phyloP scores from a whole-genome alignment of 495 filamentous ascomycete species.

The Aspergillus egyptiacus region DNA sequence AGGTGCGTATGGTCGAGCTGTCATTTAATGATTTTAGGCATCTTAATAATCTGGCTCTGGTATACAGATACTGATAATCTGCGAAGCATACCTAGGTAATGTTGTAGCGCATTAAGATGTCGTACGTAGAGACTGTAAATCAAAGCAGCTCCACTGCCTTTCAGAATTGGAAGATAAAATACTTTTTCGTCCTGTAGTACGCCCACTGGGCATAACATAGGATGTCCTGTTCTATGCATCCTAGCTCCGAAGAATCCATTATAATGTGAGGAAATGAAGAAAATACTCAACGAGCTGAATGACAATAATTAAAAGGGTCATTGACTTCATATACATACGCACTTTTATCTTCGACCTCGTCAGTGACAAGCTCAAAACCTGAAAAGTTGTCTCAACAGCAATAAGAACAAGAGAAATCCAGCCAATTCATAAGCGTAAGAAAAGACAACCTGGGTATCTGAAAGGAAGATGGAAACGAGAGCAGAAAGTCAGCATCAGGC shows the following conservation, averaged over 20 bases:
- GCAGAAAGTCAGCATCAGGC: background rate
- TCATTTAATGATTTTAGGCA: too few species aligned
- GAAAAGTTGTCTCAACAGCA: background rate
- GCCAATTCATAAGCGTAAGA: constrained; percentile 14
- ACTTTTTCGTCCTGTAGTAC: too few species aligned
- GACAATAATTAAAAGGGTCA: background rate
- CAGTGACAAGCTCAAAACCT: constrained; percentile 5
- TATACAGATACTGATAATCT: too few species aligned
- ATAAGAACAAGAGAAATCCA: constrained; percentile 8
- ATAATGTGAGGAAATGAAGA: background rate
- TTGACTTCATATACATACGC: constrained; percentile 1
- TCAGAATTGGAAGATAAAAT: too few species aligned
- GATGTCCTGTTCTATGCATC: too few species aligned
- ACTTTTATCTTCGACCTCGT: constrained; percentile 1
- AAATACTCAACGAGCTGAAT: background rate
- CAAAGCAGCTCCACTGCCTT: too few species aligned
- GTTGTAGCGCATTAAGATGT: too few species aligned
- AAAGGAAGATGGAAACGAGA: constrained; percentile 11
- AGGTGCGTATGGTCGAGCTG: too few species aligned
- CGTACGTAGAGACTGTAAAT: too few species aligned
- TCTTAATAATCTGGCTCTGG: too few species aligned
- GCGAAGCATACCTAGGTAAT: too few species aligned
- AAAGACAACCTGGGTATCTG: constrained; percentile 24
- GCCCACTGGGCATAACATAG: too few species aligned
- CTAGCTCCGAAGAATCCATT: background rate